Evolutionary conservation across 768 basidiomycete genomes (phyloP).

Genomic region (Russula brevipes): DNA sequence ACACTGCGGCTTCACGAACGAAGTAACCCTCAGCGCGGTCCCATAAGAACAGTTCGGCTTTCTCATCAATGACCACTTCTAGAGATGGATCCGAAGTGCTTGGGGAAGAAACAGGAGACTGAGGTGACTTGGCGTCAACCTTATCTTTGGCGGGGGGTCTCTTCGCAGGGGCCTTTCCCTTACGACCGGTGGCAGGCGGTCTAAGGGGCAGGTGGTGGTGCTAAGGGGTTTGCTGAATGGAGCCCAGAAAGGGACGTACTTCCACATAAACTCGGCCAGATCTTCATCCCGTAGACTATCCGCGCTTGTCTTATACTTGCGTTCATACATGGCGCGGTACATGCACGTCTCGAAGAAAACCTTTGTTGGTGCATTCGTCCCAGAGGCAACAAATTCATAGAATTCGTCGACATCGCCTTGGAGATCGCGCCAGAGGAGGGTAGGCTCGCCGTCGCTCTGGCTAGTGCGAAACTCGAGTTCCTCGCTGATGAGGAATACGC

Average conservation of each 20-base stretch:
- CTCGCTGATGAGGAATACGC: constrained; percentile 85
- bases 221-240: background rate
- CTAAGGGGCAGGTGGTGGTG: background rate
- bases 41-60: constrained; percentile 63
- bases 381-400: constrained; percentile 82
- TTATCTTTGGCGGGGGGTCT: constrained; percentile 20
- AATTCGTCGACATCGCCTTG: constrained; percentile 89
- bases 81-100: constrained; percentile 20
- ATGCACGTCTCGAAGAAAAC: constrained; percentile 92
- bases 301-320: constrained; percentile 74
- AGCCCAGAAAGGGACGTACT: constrained; percentile 45
- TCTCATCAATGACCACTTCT: constrained; percentile 35
- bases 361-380: constrained; percentile 71
- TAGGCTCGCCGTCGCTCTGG: constrained; percentile 67
- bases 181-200: constrained; percentile 12
- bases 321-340: constrained; percentile 94
- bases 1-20: constrained; percentile 40
- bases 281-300: constrained; percentile 62
- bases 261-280: constrained; percentile 76
- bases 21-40: constrained; percentile 47
- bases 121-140: constrained; percentile 3
- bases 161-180: constrained; percentile 28
- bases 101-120: constrained; percentile 12
- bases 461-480: constrained; percentile 82
- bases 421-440: constrained; percentile 88